Percentiles rank a stretch among this genome's conserved stretches.
These are phyloP conservation scores for Wickerhamomyces kurtzmanii DNA, from an alignment of 805 yeast species.

Conservation along the genomic window DNA sequence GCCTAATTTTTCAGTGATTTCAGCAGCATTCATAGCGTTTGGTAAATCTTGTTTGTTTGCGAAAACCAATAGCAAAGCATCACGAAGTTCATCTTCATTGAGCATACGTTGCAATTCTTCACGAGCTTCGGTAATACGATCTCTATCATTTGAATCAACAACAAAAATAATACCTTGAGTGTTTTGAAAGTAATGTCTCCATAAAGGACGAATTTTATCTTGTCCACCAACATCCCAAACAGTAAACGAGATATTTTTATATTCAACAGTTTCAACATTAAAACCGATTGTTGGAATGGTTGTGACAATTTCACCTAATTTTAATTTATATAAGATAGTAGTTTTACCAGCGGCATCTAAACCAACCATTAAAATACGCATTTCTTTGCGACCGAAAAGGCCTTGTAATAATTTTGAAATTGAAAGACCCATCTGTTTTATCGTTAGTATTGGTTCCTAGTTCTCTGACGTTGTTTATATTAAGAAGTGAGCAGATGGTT, in stretches of 20 bases:
- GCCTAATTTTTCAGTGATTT: slow-evolving; percentile 94
- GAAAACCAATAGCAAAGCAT: slow-evolving; percentile 88
- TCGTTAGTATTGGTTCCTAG: slow-evolving; percentile 7
- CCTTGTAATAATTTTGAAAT: slow-evolving; percentile 90
- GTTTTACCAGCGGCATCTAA: slow-evolving; percentile 98
- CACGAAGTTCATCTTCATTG: slow-evolving; percentile 96
- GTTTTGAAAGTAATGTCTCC: slow-evolving; percentile 99
- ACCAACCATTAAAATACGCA: slow-evolving; percentile 98
- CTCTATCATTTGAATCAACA: slow-evolving; percentile 96
- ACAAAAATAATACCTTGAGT: slow-evolving; percentile 98
- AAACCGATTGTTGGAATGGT: slow-evolving; percentile 96
- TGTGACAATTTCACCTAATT: slow-evolving; percentile 92
- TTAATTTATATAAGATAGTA: slow-evolving; percentile 89
- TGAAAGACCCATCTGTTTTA: slow-evolving; percentile 75
- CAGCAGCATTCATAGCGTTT: slow-evolving; percentile 98
- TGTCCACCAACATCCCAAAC: slow-evolving; percentile 99
- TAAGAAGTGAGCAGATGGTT: neutral
- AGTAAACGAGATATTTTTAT: slow-evolving; percentile 92
- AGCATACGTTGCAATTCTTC: slow-evolving; percentile 98
- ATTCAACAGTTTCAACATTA: slow-evolving; percentile 95
- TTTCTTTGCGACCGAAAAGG: slow-evolving; percentile 95
- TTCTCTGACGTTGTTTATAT: neutral
- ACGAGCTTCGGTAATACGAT: slow-evolving; percentile 95
- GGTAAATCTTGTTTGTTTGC: slow-evolving; percentile 99
- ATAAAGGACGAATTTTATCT: slow-evolving; percentile 95